These are phyloP conservation scores for Scedosporium aurantiacum DNA, from an alignment of 2,329 filamentous ascomycete species.

Conservation along the genomic window DNA sequence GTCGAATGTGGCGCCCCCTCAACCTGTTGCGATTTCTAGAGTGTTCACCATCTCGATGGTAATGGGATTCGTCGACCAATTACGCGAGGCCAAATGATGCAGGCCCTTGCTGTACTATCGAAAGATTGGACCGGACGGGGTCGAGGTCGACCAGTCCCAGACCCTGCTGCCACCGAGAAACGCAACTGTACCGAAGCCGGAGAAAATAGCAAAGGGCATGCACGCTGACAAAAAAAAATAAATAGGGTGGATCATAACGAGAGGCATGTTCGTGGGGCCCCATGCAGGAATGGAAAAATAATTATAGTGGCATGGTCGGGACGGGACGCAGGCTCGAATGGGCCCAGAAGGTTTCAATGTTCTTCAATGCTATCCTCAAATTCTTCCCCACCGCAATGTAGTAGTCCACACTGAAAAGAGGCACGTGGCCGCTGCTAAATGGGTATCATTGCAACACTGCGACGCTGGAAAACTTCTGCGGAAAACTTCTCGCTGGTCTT, in stretches of 20 bases:
- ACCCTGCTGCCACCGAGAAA: slow-evolving; percentile 1
- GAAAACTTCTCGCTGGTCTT: not conserved
- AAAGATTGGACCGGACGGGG: not conserved
- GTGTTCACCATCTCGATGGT: not conserved
- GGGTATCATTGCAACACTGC: not conserved
- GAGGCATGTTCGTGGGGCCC: not conserved
- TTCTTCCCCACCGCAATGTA: not conserved
- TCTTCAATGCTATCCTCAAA: not conserved
- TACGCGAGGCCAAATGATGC: not conserved
- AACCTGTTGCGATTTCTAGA: not conserved
- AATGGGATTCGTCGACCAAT: not conserved
- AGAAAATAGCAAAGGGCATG: not conserved
- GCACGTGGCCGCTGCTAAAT: slow-evolving; percentile 1
- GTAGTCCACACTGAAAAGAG: not conserved
- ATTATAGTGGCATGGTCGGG: slow-evolving; percentile 1
- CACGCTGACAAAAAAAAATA: not conserved
- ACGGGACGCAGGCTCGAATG: not conserved
- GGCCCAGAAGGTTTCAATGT: not conserved
- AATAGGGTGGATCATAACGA: not conserved
- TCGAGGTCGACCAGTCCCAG: not conserved
- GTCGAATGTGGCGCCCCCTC: not conserved
- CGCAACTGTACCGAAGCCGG: slow-evolving; percentile 5
- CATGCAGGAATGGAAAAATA: not conserved
- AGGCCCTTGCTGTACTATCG: not conserved
- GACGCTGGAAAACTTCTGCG: no score